Evolutionary conservation across 345 rosid genomes (phyloP), one percentile per base, ranked within the genome.

Genomic region (Isatis tinctoria): DNA sequence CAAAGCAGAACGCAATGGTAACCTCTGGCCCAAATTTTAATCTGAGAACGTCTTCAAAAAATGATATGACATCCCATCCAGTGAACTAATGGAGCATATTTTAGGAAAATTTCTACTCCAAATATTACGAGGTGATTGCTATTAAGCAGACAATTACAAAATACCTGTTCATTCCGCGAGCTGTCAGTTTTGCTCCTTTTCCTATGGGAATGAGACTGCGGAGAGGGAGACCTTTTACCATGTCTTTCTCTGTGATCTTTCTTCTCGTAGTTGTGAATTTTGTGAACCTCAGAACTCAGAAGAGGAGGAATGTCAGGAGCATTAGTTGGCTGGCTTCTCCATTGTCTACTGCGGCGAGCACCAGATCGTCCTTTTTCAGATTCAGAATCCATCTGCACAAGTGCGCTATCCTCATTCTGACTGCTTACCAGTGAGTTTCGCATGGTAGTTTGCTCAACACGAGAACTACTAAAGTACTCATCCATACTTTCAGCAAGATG

Each of bases 401-500:
- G 65, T 37, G 52, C 85, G 60, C 33, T 40, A 36, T 41, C 68
- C 68, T 70, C 85, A 65, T 69, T 74, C 53, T 41, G 86, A 43
- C 80, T 81, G 57, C 56, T 85, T 30, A 57, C 10, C 48, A 61
- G 3, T 13, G 83, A 72, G 51, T 67, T 76, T 59, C 40, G 67
- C 74, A 80, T 56, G 6, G 70, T 41, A 60, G 67, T 71, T 79
- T 82, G 78, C 70, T 68, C 74, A 30, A 52, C 41, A 28, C 60
- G 79, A 59, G 84, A 81, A 13, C 64, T 77, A 11, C 62, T 78
- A 73, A 86, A 79, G 73, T 96, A 96, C 8, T 80, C 72, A 81
- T 85, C 83, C 78, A 86, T 44, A 81, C 80, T 84, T 64, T 92
- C 79, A 58, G 90, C 78, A 74, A 96, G 76, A 83, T 92, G 98